These are phyloP conservation scores for Triticum timopheevii DNA, from an alignment of 176 grass and related monocot genomes.

Conservation along the genomic window DNA sequence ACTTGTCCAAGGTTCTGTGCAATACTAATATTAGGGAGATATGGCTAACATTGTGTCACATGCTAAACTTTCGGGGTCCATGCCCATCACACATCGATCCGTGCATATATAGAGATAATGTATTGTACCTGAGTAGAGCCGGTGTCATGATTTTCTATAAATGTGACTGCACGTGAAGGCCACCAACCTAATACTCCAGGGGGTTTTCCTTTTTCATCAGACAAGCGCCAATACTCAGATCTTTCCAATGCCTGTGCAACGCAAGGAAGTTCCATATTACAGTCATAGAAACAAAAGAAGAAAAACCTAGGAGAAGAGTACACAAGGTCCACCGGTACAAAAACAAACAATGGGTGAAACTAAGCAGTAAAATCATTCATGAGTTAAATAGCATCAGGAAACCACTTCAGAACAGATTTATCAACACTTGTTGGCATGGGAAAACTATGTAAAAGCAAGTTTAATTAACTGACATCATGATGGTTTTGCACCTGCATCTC, in stretches of 20 bases:
- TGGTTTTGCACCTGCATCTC: neutral
- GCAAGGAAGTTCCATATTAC: slow-evolving; percentile 38
- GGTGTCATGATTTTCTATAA: slow-evolving; percentile 98
- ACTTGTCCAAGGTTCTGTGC: neutral
- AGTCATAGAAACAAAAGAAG: slow-evolving; percentile 24
- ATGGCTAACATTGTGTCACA: neutral
- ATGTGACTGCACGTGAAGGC: slow-evolving; percentile 96
- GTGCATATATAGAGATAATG: slow-evolving; percentile 1
- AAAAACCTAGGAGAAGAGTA: neutral
- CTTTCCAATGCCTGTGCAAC: slow-evolving; percentile 71
- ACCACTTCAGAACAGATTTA: slow-evolving; percentile 21
- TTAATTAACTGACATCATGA: neutral
- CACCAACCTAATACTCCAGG: slow-evolving; percentile 95
- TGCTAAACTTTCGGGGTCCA: neutral
- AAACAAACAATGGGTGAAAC: neutral
- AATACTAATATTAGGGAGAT: neutral
- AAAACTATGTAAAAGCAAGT: slow-evolving; percentile 23
- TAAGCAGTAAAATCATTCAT: neutral
- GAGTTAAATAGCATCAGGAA: slow-evolving; percentile 20
- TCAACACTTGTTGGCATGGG: neutral
- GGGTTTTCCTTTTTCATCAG: slow-evolving; percentile 80
- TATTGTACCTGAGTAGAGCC: slow-evolving; percentile 89
- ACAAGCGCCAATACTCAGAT: slow-evolving; percentile 95
- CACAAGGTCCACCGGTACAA: neutral
- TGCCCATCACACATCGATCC: neutral